Evolutionary conservation across 2,329 filamentous ascomycete genomes (phyloP).

Genomic region (Hypoxylon rubiginosum): DNA sequence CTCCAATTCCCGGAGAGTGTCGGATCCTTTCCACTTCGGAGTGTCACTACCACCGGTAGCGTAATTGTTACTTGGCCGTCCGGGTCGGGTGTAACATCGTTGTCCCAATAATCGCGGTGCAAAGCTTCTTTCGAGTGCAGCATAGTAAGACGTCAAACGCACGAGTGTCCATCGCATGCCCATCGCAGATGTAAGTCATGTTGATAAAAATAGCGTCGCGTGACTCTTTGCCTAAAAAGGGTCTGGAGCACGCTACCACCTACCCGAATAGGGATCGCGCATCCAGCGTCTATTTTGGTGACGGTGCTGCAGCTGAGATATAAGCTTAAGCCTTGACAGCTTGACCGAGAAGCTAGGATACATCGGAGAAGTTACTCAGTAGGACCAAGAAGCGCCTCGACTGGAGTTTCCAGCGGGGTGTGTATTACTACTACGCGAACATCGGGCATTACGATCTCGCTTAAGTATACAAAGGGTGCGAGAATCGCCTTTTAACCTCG

Average conservation of each 20-base stretch:
- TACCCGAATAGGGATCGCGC: slow-evolving; percentile 8
- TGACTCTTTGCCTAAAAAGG: not conserved
- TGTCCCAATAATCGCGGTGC: not conserved
- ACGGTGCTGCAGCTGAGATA: slow-evolving; percentile 18
- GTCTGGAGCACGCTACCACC: not conserved
- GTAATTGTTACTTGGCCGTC: slow-evolving; percentile 1
- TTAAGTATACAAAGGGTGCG: not conserved
- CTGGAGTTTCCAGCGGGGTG: not conserved
- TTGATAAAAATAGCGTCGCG: not conserved
- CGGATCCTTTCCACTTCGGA: slow-evolving; percentile 17
- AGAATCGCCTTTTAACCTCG: not conserved
- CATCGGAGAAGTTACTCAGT: not conserved
- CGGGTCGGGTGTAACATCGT: not conserved
- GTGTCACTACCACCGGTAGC: not conserved
- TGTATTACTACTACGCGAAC: slow-evolving; percentile 1
- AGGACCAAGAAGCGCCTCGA: not conserved
- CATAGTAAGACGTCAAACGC: slow-evolving; percentile 16
- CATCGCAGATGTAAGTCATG: not conserved
- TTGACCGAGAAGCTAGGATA: not conserved
- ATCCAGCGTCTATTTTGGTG: slow-evolving; percentile 3
- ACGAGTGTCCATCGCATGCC: not conserved
- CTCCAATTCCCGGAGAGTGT: slow-evolving; percentile 6
- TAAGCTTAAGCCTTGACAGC: slow-evolving; percentile 6
- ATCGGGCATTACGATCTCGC: not conserved
- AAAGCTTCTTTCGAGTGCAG: slow-evolving; percentile 2